Evolutionary conservation across 2,329 filamentous ascomycete species (phyloP), one percentile per base, ranked within the genome.

Genomic region (Beauveria sp.): DNA sequence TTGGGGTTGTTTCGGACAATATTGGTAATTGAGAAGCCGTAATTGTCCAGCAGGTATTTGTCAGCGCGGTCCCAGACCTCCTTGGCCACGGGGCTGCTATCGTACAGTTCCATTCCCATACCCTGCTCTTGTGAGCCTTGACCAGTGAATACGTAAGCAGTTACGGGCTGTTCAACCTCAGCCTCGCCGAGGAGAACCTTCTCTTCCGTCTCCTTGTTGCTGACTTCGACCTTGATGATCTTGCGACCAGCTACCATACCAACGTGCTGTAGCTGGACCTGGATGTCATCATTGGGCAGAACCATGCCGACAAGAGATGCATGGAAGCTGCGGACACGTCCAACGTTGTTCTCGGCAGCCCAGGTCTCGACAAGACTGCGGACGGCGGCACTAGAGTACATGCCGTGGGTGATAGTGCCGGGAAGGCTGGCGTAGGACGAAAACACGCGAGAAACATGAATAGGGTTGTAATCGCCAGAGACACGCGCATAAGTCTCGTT

Each of bases 1-100:
- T 97, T 97, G 66, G 95, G 95, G 78, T 99, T 99, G 82, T 98
- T 99, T 83, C 92, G 96, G 76, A 99, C 95, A 71, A 99, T 99
- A 77, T 98, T 93, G 73, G 93, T 96, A 71, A 99, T 99, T 6
- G 93, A 93, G 72, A 99, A 96, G 70, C 90, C 95, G 79, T 99
- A 99, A 74, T 96, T 98, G 77, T 98, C 93, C 79, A 98, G 87
- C 74, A 99, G 93, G 75, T 99, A 96, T 77, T 91, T 96, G 78
- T 99, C 95, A 56, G 95, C 96, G 64, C 92, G 87, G 74, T 97
- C 95, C 95, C 95, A 99, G 57, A 99, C 95, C 69, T 96, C 93
- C 79, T 92, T 93, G 65, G 95, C 96, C 22, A 99, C 95, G 43
- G 88, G 81, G 74, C 95, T 98, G 82, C 88, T 96, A 70, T 83